These are phyloP conservation scores for Pulicaria dysenterica DNA, from an alignment of 129 eudicot species.

Conservation along the genomic window DNA sequence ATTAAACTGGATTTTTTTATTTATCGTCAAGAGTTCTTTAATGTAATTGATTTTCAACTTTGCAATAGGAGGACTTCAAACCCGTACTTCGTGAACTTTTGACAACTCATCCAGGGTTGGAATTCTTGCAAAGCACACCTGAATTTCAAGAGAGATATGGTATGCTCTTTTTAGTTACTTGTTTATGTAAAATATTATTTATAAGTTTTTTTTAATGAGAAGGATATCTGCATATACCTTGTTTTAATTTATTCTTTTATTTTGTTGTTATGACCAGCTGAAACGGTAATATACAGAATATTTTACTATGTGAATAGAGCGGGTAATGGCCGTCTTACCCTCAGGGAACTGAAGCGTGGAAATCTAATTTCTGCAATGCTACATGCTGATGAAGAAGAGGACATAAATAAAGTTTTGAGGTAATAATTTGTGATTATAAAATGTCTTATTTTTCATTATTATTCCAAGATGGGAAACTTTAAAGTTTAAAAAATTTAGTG, in stretches of 20 bases:
- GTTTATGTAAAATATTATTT: not conserved
- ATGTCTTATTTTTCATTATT: not conserved
- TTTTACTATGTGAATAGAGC: conserved; percentile 65
- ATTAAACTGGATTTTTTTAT: not conserved
- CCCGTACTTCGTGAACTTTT: conserved; percentile 67
- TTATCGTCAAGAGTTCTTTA: conserved; percentile 11
- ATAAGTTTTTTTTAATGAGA: no score
- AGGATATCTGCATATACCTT: not conserved
- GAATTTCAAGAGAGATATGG: conserved; percentile 79
- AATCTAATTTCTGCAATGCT: conserved; percentile 62
- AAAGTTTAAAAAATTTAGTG: no score
- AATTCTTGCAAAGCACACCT: conserved; percentile 65
- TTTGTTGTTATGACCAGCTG: conserved; percentile 45
- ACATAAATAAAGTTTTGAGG: conserved; percentile 72
- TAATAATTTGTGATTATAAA: not conserved
- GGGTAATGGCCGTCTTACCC: conserved; percentile 69
- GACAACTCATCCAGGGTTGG: conserved; percentile 70
- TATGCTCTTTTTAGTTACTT: conserved; percentile 27
- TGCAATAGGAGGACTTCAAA: conserved; percentile 63
- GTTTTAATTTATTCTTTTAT: conserved; percentile 26
- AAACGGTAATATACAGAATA: conserved; percentile 76
- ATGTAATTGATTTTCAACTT: conserved; percentile 18
- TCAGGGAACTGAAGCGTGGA: conserved; percentile 64
- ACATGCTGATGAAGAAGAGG: conserved; percentile 80
- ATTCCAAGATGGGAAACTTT: no score